These are phyloP conservation scores for Mycogone perniciosa DNA, from an alignment of 2,329 filamentous ascomycete genomes.

Conservation along the genomic window DNA sequence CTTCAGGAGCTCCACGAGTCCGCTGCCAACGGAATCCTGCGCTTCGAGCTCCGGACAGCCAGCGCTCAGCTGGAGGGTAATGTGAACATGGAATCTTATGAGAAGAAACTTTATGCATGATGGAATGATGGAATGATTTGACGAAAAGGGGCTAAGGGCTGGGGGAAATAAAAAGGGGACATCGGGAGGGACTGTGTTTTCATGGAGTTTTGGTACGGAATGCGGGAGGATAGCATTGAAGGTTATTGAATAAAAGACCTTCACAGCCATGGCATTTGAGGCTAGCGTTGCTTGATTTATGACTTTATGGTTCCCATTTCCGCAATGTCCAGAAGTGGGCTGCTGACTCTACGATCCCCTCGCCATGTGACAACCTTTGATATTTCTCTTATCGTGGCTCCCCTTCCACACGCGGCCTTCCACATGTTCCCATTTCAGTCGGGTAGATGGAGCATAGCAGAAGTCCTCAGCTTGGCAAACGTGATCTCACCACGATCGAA, in stretches of 20 bases:
- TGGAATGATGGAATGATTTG: conserved; percentile 21
- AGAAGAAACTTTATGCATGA: conserved; percentile 98
- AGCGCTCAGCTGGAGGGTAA: conserved; percentile 95
- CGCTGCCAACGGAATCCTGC: conserved; percentile 67
- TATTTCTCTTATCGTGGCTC: no score
- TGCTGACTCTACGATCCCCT: not conserved
- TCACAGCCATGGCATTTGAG: conserved; percentile 9
- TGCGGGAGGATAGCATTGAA: conserved; percentile 5
- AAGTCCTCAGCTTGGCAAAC: no score
- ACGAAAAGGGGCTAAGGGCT: conserved; percentile 13
- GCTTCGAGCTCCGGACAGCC: conserved; percentile 90
- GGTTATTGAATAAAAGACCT: conserved; percentile 9
- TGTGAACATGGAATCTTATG: conserved; percentile 97
- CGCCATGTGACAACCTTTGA: no score
- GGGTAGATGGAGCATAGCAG: no score
- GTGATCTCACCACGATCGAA: no score
- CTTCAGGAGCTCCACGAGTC: conserved; percentile 68
- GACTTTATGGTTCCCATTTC: not conserved
- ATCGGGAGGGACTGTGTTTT: conserved; percentile 3
- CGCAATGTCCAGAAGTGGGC: not conserved
- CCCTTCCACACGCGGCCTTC: no score
- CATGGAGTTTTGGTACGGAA: conserved; percentile 14
- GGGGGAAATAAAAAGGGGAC: not conserved
- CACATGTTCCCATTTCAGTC: no score
- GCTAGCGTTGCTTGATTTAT: conserved; percentile 10